Evolutionary conservation across 805 yeast species (phyloP), one percentile per base, ranked within the genome.

Genomic region (Cyberlindnera galapagoensis): DNA sequence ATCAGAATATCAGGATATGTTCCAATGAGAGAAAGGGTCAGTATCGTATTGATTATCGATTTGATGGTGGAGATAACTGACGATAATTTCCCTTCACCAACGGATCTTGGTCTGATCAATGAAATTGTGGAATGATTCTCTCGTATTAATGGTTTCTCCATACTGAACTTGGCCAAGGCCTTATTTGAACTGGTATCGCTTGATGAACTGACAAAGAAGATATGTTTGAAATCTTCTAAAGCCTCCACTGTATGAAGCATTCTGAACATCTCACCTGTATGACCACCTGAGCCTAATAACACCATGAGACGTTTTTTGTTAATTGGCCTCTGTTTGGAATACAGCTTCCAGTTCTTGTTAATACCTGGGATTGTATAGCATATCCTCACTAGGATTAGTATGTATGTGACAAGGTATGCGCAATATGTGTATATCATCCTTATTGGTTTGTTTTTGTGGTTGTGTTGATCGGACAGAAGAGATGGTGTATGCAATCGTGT

Each of bases 201-300:
- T 0, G 71, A 60, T 2, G 76, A 65, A 5, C 62, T 55, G 11
- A 65, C 59, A 53, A 63, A 65, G 3, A 51, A 31, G 17, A 49
- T 24, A n/a, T 39, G 40, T n/a, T 37, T 24, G 5, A 38, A 18
- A 0, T 30, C 19, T 2, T 18, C 11, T 4, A 43, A 19, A 3
- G 26, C 23, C 9, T 57, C 46, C 23, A 70, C 59, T 6, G 54
- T 52, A 5, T 52, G 39, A 8, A 85, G 52, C 12, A 90, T 62
- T 17, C 88, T 62, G n/a, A 88, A 54, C 94, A 90, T 85, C 55
- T 90, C 97, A 2, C 96, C 97, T 0, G 97, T 87, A 49, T 87
- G 97, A 3, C 97, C 97, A 3, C 98, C 98, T 1, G 96, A 86
- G 0, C 97, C 97, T 9, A 90, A 59, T n/a, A 86, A 30, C 3